Percentiles rank a stretch among this genome's conserved stretches.
Evolutionary conservation across 75 land plant genomes (phyloP).

Genomic region (Selaginella moellendorffii): DNA sequence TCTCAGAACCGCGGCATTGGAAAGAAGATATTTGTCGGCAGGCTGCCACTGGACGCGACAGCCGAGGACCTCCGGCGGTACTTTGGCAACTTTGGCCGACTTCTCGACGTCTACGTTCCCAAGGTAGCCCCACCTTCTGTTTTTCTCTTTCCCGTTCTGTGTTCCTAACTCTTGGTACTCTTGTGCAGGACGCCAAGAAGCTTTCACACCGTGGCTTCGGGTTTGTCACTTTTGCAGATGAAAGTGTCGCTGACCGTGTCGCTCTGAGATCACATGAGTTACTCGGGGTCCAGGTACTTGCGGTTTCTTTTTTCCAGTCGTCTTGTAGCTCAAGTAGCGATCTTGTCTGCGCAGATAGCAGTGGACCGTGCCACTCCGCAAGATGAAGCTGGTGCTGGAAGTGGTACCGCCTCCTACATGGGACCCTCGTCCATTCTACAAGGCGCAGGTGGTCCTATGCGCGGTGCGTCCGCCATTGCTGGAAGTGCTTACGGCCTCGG

Average conservation of each 20-base stretch:
- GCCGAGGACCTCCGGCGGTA: conserved; percentile 75
- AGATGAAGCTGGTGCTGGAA: too few species aligned
- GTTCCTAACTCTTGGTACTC: not conserved
- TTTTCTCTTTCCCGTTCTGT: too few species aligned
- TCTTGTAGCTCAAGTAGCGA: not conserved
- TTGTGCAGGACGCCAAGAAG: conserved; percentile 74
- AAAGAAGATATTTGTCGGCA: conserved; percentile 87
- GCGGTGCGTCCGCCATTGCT: not conserved
- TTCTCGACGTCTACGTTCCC: conserved; percentile 91
- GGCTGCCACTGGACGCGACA: conserved; percentile 87
- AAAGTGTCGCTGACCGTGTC: conserved; percentile 88
- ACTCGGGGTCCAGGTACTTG: conserved; percentile 68
- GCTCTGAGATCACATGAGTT: conserved; percentile 78
- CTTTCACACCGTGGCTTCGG: conserved; percentile 94
- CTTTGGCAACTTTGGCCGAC: conserved; percentile 84
- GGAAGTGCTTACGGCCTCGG: not conserved
- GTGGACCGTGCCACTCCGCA: conserved; percentile 79
- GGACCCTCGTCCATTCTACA: too few species aligned
- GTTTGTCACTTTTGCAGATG: conserved; percentile 98
- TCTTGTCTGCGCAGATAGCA: conserved; percentile 41
- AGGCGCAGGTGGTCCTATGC: not conserved
- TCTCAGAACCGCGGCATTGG: conserved; percentile 41
- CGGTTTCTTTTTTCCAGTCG: not conserved
- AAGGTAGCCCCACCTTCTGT: too few species aligned
- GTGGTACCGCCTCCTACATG: too few species aligned